Evolutionary conservation across 129 eudicot species (phyloP), one percentile per base, ranked within the genome.

Genomic region (Helianthus tuberosus): DNA sequence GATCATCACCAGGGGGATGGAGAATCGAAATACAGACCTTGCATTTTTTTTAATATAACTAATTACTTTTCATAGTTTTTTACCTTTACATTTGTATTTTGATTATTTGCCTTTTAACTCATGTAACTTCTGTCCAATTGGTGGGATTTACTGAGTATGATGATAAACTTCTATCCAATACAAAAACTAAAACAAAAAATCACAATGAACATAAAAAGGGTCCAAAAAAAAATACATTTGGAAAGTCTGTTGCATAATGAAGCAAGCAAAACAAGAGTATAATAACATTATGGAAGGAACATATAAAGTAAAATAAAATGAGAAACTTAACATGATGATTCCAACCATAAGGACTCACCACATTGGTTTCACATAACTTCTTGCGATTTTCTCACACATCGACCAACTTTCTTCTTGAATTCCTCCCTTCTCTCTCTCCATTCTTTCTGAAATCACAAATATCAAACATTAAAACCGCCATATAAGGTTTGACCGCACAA

Each of bases 1-100:
- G 99, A 72, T 95, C 99, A 59, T 95, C 99, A 57, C 99, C 99
- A 29, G 99, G 99, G 5, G 99, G 97, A 66, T 95, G 99, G 73
- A 95, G 99, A 69, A 95, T 95, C 61, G 99, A 95, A 60, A 95
- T 91, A 80, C 99, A 95, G 68, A 95, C 99, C 83, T 91, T 89
- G 5, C 99, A 38, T 38, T 39, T 5, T 39, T 39, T 39, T 39
- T 39, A 25, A 25, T 25, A 25, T 25, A 25, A 25, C 29, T 25
- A 25, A 52, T 20, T 6, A 6, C 11, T 8, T 54, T 7, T 6
- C 61, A 54, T 54, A 8, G 13, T 55, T 55, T 39, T 17, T 55
- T 5, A 55, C 13, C 61, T 55, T 4, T 4, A 16, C 5, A 55
- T 55, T 20, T 17, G 6, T 55, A 55, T 17, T n/a, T 20, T 0